A percentile compares a stretch with the other conserved stretches of the same genome.
These are phyloP conservation scores for Cyberlindnera mrakii DNA, from an alignment of 805 yeast species.

Conservation along the genomic window DNA sequence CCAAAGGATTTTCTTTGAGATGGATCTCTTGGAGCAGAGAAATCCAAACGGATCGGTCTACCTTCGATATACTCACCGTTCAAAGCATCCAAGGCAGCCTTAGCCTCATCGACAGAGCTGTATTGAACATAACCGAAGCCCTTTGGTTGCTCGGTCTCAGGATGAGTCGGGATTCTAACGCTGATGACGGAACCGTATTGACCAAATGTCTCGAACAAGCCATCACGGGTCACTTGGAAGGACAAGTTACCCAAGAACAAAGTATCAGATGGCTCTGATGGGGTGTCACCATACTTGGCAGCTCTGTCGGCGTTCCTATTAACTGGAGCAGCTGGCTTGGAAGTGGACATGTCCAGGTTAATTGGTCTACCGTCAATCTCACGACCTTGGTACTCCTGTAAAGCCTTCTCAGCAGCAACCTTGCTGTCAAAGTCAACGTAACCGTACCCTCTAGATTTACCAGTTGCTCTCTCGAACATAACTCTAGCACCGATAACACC, in stretches of 20 bases:
- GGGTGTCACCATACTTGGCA: slow-evolving; percentile 81
- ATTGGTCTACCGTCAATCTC: slow-evolving; percentile 97
- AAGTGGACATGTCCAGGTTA: slow-evolving; percentile 86
- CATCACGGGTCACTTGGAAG: slow-evolving; percentile 81
- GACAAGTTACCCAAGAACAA: slow-evolving; percentile 94
- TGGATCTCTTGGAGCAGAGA: slow-evolving; percentile 79
- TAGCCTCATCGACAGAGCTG: slow-evolving; percentile 81
- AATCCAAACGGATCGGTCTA: slow-evolving; percentile 92
- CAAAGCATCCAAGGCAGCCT: slow-evolving; percentile 77
- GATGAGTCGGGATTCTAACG: slow-evolving; percentile 95
- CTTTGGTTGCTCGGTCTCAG: slow-evolving; percentile 97
- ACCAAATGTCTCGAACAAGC: slow-evolving; percentile 65
- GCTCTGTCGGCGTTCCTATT: slow-evolving; percentile 72
- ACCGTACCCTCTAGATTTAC: slow-evolving; percentile 94
- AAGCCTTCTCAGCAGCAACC: slow-evolving; percentile 79
- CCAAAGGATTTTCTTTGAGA: slow-evolving; percentile 26
- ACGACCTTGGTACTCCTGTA: slow-evolving; percentile 78
- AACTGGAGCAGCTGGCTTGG: slow-evolving; percentile 60
- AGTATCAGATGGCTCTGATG: slow-evolving; percentile 91
- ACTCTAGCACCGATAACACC: slow-evolving; percentile 90
- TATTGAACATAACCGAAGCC: slow-evolving; percentile 98
- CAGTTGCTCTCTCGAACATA: slow-evolving; percentile 85
- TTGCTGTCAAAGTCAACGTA: slow-evolving; percentile 88
- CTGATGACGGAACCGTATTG: slow-evolving; percentile 78
- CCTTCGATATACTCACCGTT: slow-evolving; percentile 88